These are phyloP conservation scores for Somion occarium DNA, from an alignment of 1,284 basidiomycete species.

Conservation along the genomic window DNA sequence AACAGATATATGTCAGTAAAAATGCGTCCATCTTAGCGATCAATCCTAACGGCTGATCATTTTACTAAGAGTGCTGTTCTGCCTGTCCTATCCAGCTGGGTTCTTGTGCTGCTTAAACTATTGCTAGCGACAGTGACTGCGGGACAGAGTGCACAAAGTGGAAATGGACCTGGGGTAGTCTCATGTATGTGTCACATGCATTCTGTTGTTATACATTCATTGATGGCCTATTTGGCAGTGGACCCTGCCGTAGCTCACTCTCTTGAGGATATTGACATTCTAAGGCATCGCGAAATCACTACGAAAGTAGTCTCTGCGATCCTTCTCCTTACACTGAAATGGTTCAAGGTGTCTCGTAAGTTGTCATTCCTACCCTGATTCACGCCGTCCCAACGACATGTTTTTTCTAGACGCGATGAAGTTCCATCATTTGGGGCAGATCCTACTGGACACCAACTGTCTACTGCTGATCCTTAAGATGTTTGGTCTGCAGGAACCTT, in stretches of 20 bases:
- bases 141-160: slow-evolving; percentile 52
- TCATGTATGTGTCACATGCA: slow-evolving; percentile 71
- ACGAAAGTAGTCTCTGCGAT: slow-evolving; percentile 97
- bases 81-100: slow-evolving; percentile 81
- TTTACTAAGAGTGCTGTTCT: slow-evolving; percentile 62
- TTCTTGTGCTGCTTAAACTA: slow-evolving; percentile 86
- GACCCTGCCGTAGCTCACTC: slow-evolving; percentile 71
- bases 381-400: not conserved
- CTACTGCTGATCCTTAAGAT: slow-evolving; percentile 94
- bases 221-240: slow-evolving; percentile 32
- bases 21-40: not conserved
- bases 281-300: slow-evolving; percentile 95
- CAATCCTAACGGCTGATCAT: not conserved
- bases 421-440: slow-evolving; percentile 94
- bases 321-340: slow-evolving; percentile 85
- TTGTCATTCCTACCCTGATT: slow-evolving; percentile 16
- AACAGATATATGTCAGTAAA: slow-evolving; percentile 82
- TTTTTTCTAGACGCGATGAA: slow-evolving; percentile 84
- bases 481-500: slow-evolving; percentile 94
- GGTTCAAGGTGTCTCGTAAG: slow-evolving; percentile 98
- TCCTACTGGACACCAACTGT: slow-evolving; percentile 94
- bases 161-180: slow-evolving; percentile 57
- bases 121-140: slow-evolving; percentile 87
- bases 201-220: slow-evolving; percentile 8
- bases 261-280: slow-evolving; percentile 93